A percentile compares a stretch with the other conserved stretches of the same genome.
These are phyloP conservation scores for Nematocida minor DNA, from an alignment of 371 early-diverging fungal species.

Conservation along the genomic window DNA sequence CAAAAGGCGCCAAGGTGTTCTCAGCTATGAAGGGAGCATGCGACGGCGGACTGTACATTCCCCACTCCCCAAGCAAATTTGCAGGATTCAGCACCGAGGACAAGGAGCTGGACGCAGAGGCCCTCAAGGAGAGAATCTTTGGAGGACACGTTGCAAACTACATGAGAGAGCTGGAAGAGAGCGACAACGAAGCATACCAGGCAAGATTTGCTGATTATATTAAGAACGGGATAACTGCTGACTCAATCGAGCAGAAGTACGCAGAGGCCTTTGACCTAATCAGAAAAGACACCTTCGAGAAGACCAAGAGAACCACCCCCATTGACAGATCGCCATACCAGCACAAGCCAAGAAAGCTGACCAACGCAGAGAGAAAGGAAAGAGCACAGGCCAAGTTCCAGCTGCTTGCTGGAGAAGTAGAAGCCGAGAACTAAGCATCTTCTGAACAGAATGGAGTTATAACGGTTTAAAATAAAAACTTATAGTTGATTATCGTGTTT, in stretches of 20 bases:
- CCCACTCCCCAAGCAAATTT: constrained; percentile 94
- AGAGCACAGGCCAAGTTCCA: constrained; percentile 55
- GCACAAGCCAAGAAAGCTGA: constrained; percentile 54
- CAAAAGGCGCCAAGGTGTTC: constrained; percentile 96
- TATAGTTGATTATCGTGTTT: too few species aligned
- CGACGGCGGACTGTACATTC: constrained; percentile 95
- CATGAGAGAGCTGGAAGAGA: constrained; percentile 91
- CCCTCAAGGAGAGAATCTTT: constrained; percentile 90
- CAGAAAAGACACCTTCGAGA: constrained; percentile 36
- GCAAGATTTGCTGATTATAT: constrained; percentile 88
- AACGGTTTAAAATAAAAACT: too few species aligned
- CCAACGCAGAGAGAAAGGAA: constrained; percentile 58
- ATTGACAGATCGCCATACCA: constrained; percentile 56
- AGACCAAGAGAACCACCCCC: constrained; percentile 53
- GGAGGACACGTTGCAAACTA: constrained; percentile 94
- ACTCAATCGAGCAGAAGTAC: constrained; percentile 88
- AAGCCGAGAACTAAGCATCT: too few species aligned
- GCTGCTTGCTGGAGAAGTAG: not conserved
- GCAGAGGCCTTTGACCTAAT: constrained; percentile 72
- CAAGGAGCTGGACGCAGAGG: constrained; percentile 84
- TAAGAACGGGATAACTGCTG: constrained; percentile 78
- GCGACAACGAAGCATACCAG: constrained; percentile 92
- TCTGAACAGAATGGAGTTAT: too few species aligned
- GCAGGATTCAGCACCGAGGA: constrained; percentile 81
- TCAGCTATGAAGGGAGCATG: constrained; percentile 98